phyloP scores from a whole-genome alignment of 1,284 basidiomycete genomes.

The Puccinia polysora region DNA sequence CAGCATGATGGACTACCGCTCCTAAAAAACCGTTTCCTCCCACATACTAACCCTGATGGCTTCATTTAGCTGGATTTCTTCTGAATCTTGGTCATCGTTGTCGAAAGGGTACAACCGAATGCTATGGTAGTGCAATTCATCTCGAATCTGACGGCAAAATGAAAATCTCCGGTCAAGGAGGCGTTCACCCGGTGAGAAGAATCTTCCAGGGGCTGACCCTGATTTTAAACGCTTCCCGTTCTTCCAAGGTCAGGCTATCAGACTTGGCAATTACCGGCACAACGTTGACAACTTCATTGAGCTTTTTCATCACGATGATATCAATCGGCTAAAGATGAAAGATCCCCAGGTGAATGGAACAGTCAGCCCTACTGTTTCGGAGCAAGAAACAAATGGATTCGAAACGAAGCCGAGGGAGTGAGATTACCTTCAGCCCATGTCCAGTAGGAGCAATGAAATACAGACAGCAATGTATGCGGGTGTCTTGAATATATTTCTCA shows the following conservation, averaged over 20 bases:
- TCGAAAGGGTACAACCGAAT: constrained; percentile 96
- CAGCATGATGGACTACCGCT: no score
- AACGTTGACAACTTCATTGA: constrained; percentile 96
- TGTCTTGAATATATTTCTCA: constrained; percentile 96
- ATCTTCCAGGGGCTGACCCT: constrained; percentile 59
- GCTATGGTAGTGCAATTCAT: constrained; percentile 84
- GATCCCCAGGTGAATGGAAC: constrained; percentile 45
- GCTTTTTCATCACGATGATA: constrained; percentile 97
- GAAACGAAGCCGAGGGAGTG: not conserved
- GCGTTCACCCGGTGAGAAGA: no score
- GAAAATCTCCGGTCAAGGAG: no score
- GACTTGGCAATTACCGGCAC: constrained; percentile 98
- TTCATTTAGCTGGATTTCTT: constrained; percentile 81
- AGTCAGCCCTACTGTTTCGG: not conserved
- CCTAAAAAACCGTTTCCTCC: no score
- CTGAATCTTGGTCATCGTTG: constrained; percentile 85
- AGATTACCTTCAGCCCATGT: constrained; percentile 71
- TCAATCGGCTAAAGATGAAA: constrained; percentile 61
- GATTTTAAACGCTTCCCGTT: constrained; percentile 86
- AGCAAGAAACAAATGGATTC: not conserved
- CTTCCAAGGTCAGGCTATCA: constrained; percentile 90
- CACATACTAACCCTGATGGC: constrained; percentile 77
- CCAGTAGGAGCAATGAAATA: constrained; percentile 99
- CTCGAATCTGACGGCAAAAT: constrained; percentile 90
- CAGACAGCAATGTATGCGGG: constrained; percentile 93